Evolutionary conservation across 1,139 yeast genomes (phyloP).

Genomic region (Candida anutae): DNA sequence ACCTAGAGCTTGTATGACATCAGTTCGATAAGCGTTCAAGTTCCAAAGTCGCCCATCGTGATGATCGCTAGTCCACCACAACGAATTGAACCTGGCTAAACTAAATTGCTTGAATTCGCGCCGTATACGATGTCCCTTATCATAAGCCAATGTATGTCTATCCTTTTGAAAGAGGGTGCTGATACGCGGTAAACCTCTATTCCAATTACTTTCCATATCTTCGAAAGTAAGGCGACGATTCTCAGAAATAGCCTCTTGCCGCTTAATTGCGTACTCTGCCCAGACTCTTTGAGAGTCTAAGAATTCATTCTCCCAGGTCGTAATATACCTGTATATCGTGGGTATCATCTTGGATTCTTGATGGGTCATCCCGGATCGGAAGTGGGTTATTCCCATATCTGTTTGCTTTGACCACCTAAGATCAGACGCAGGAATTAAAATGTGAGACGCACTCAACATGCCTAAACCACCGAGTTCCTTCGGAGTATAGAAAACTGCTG

Average conservation of each 20-base stretch:
- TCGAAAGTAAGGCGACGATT: slow-evolving; percentile 85
- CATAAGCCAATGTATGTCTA: slow-evolving; percentile 89
- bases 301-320: slow-evolving; percentile 97
- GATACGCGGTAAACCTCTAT: slow-evolving; percentile 92
- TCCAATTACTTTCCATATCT: slow-evolving; percentile 93
- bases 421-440: slow-evolving; percentile 89
- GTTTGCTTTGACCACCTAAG: slow-evolving; percentile 89
- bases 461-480: slow-evolving; percentile 96
- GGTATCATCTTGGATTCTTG: slow-evolving; percentile 80
- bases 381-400: slow-evolving; percentile 90
- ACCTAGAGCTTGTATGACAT: slow-evolving; percentile 94
- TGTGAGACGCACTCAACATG: slow-evolving; percentile 95
- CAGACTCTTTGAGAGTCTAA: slow-evolving; percentile 92
- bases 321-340: slow-evolving; percentile 83
- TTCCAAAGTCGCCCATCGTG: slow-evolving; percentile 98
- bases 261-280: slow-evolving; percentile 91
- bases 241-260: slow-evolving; percentile 82
- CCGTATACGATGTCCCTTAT: slow-evolving; percentile 86
- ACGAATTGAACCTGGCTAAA: slow-evolving; percentile 69
- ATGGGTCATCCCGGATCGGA: slow-evolving; percentile 88
- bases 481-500: slow-evolving; percentile 96
- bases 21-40: slow-evolving; percentile 84
- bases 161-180: slow-evolving; percentile 94
- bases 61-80: slow-evolving; percentile 93
- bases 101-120: slow-evolving; percentile 71